These are phyloP conservation scores for Marsdenia floribunda DNA, from an alignment of 257 asterid genomes.

Conservation along the genomic window DNA sequence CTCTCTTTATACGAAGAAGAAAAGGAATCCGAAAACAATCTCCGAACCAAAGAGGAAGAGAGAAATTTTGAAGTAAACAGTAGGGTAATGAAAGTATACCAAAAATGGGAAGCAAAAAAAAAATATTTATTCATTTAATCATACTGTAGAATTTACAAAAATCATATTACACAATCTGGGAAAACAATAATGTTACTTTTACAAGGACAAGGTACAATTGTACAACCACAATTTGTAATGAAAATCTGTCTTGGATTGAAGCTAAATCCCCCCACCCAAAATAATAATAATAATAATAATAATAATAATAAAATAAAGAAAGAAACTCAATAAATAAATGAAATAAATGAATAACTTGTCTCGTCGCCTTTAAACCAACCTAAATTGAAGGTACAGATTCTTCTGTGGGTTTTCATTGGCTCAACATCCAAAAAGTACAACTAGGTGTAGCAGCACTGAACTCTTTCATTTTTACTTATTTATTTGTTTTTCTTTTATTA, in stretches of 20 bases:
- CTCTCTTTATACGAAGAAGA: too few species aligned
- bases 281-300: too few species aligned
- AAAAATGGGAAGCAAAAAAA: too few species aligned
- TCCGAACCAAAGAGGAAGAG: background rate
- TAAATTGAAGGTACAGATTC: conserved; percentile 6
- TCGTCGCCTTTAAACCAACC: conserved; percentile 7
- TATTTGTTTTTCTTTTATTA: too few species aligned
- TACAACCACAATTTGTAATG: background rate
- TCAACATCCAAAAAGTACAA: background rate
- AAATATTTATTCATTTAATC: too few species aligned
- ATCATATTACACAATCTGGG: background rate
- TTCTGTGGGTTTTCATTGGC: conserved; percentile 8
- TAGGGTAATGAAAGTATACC: too few species aligned
- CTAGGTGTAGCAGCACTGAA: background rate
- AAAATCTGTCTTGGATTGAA: conserved; percentile 3
- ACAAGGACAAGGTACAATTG: background rate
- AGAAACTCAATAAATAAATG: too few species aligned
- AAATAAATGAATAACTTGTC: background rate
- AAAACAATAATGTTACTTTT: background rate
- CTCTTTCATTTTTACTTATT: background rate
- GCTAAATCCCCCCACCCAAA: background rate
- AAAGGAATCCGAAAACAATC: background rate
- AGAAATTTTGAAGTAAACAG: too few species aligned
- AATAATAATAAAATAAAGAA: too few species aligned
- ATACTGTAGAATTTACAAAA: background rate